Base-by-base conservation (phyloP, 129 eudicot genomes). In the Saposhnikovia divaricata region DNA sequence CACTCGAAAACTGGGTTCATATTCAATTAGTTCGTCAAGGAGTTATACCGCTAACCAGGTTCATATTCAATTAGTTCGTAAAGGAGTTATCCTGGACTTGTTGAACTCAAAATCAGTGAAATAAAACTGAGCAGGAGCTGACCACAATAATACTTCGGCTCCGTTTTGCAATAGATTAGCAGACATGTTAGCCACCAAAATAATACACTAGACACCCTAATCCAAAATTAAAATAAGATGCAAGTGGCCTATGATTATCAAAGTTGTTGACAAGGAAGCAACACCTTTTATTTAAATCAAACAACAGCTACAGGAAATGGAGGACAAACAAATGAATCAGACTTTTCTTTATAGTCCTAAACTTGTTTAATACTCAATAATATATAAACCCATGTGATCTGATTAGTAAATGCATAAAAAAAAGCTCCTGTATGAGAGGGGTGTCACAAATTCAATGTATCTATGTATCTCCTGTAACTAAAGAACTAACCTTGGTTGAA, bases 201-300 rank as follows among this genome's bases (percentile, higher is more conserved):
- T 61, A n/a, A 25, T 61, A 9, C 31, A 9, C 31, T 21, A 9
- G 14, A 25, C 69, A 61, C 69, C 69, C 31, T 25, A n/a, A 61
- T 61, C 15, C 4, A 61, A 61, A 61, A 9, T 61, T n/a, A 61
- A 9, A 61, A 61, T n/a, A 61, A n/a, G 69, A n/a, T 25, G 69
- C 37, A 61, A n/a, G 4, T 10, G 69, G 69, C 69, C 15, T 21
- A n/a, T 61, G 12, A 61, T 61, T 9, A n/a, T 59, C 69, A 61
- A 61, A 61, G 37, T 61, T 61, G 37, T 61, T 61, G 69, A 61
- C 69, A n/a, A 61, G 34, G 69, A 25, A 61, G 69, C 69, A n/a
- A n/a, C 69, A 61, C 69, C 66, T 61, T 59, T n/a, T 25, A n/a
- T 61, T n/a, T 61, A 11, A 23, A 23, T 8, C 0, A 23, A 23